Percentiles rank a stretch among this genome's conserved stretches.
These are phyloP conservation scores for Ceratocystis alfenasii DNA, from an alignment of 2,329 filamentous ascomycete species.

Conservation along the genomic window DNA sequence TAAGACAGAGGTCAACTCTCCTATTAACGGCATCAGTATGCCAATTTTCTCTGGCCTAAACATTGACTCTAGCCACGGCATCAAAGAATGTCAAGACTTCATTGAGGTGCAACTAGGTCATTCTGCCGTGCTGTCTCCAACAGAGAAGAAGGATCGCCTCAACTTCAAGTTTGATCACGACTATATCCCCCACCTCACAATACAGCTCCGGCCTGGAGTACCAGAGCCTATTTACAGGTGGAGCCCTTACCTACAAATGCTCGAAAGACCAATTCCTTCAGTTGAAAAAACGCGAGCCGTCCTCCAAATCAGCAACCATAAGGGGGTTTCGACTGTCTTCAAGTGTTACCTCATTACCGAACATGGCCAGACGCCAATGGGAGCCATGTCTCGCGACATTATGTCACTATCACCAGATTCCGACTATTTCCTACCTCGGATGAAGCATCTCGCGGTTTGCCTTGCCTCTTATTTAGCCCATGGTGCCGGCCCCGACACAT, in stretches of 20 bases:
- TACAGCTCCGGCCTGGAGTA: background rate
- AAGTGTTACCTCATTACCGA: background rate
- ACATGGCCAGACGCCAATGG: background rate
- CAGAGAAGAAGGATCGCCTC: background rate
- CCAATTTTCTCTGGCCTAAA: background rate
- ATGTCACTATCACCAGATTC: background rate
- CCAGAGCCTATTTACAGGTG: background rate
- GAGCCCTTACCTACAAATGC: background rate
- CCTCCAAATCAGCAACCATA: background rate
- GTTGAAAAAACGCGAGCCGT: background rate
- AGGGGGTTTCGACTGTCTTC: background rate
- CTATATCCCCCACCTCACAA: background rate
- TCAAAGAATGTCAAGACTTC: constrained; percentile 9
- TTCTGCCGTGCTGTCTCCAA: background rate
- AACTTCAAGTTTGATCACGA: constrained; percentile 7
- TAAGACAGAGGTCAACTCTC: background rate
- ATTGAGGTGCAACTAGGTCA: background rate
- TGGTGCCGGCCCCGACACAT: background rate
- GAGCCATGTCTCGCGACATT: background rate
- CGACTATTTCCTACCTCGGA: background rate
- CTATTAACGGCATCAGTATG: background rate
- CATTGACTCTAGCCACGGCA: background rate
- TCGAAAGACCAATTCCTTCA: background rate
- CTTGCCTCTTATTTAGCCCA: background rate
- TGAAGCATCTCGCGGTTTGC: background rate